Base-by-base conservation (phyloP, 495 filamentous ascomycete species). In the Aspergillus nanangensis region DNA sequence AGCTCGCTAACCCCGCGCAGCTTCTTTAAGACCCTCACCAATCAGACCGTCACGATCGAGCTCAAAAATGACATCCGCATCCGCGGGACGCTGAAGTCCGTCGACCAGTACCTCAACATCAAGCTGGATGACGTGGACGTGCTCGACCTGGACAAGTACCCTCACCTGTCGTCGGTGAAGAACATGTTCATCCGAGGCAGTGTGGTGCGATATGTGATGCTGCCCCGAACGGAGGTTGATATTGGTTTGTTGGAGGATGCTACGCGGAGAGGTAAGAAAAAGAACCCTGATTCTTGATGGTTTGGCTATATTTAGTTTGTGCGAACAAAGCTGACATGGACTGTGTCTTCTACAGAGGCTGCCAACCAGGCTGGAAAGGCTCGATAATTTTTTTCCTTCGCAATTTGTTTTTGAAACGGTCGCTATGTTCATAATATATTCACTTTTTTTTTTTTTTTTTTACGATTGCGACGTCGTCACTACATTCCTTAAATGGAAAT, bases 1-100 rank as follows among this genome's bases (percentile, higher is more conserved):
- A n/a, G 8, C n/a, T 4, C 14, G 11, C 22, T 45, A 44, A 43
- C 39, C 0, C 4, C 8, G 3, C 19, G 18, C 55, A 96, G 94
- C 72, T 98, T 97, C 80, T 98, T 98, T 83, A 97, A 97, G 70
- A 97, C 93, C 45, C 87, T 97, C 56, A 93, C 96, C 62, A 93
- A 96, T 77, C 88, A 96, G 63, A 84, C 92, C 72, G 81, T 88
- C 43, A 97, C 90, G 31, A 89, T 98, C 66, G 93, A 97, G 71
- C 87, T 98, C 67, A 98, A 98, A 73, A 98, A 98, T 67, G 93
- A 98, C 69, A 92, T 98, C 52, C 86, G 87, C 56, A 95, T 98
- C 64, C 85, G 86, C 48, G 93, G 93, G 48, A 91, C 82, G 17
- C 79, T 98, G 50, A 97, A 96, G 74, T 91, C 85, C 52, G 93